Percentiles rank a stretch among this genome's conserved stretches.
These are phyloP conservation scores for Oidium heveae DNA, from an alignment of 2,329 filamentous ascomycete genomes.

Conservation along the genomic window DNA sequence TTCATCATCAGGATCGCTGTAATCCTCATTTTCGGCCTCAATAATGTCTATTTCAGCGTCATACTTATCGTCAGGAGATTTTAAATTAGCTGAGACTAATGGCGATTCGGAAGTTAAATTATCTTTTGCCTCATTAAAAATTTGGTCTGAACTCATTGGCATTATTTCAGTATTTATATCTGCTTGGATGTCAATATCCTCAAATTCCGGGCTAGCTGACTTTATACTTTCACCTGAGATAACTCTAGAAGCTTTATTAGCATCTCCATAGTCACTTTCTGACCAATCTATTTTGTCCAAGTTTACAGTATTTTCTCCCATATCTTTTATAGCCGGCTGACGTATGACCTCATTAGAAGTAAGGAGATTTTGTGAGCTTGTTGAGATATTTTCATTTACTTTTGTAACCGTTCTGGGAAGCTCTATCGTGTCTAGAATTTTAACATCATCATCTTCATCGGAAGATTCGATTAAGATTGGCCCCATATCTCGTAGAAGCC, in stretches of 20 bases:
- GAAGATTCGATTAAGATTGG: constrained; percentile 38
- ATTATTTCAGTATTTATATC: not conserved
- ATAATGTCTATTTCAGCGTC: constrained; percentile 6
- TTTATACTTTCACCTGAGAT: not conserved
- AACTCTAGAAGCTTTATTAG: not conserved
- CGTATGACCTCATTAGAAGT: not conserved
- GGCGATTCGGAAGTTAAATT: not conserved
- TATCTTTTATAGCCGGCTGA: constrained; percentile 8
- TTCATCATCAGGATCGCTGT: constrained; percentile 77
- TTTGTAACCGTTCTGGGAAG: not conserved
- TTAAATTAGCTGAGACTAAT: constrained; percentile 14
- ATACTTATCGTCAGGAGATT: constrained; percentile 16
- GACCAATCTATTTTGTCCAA: constrained; percentile 21
- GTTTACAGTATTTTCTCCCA: not conserved
- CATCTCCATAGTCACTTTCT: constrained; percentile 21
- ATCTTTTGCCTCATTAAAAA: not conserved
- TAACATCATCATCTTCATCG: constrained; percentile 21
- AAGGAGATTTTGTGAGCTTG: not conserved
- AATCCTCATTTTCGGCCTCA: constrained; percentile 28
- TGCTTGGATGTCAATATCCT: not conserved
- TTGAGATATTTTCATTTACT: not conserved
- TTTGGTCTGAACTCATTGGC: too few species aligned
- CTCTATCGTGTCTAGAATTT: constrained; percentile 3
- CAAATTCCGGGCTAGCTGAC: not conserved
- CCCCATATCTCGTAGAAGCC: constrained; percentile 21